A percentile compares a stretch with the other conserved stretches of the same genome.
phyloP scores from a whole-genome alignment of 179 eudicot species.

The Vitellaria paradoxa region DNA sequence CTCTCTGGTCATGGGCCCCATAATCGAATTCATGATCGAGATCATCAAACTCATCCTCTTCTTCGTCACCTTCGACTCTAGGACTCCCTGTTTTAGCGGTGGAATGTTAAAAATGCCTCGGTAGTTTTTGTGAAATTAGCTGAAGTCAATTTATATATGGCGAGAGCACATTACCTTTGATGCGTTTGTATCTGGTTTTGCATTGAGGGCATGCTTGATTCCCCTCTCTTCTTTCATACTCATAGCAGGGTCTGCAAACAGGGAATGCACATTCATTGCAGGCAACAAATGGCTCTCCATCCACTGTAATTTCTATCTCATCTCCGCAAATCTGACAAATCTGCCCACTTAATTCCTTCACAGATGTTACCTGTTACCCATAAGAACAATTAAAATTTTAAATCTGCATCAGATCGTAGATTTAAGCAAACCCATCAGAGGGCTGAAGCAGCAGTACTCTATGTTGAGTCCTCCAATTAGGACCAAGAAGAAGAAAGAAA shows the following conservation, averaged over 20 bases:
- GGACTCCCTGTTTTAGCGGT: conserved; percentile 52
- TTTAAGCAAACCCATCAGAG: neutral
- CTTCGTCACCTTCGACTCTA: conserved; percentile 91
- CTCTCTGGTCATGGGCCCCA: conserved; percentile 24
- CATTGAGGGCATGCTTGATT: conserved; percentile 91
- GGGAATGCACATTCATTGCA: conserved; percentile 98
- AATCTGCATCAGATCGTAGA: conserved; percentile 16
- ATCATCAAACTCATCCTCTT: conserved; percentile 89
- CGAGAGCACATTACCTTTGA: conserved; percentile 47
- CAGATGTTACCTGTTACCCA: conserved; percentile 32
- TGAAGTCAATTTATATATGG: neutral
- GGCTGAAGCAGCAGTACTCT: neutral
- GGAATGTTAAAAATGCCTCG: neutral
- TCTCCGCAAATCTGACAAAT: conserved; percentile 93
- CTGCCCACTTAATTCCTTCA: conserved; percentile 73
- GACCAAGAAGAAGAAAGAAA: neutral
- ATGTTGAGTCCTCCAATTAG: neutral
- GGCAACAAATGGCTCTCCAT: conserved; percentile 85
- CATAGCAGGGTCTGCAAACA: conserved; percentile 82
- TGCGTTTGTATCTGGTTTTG: conserved; percentile 78
- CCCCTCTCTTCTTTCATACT: conserved; percentile 86
- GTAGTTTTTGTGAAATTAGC: neutral
- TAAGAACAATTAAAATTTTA: neutral
- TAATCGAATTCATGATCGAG: conserved; percentile 72
- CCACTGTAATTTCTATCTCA: conserved; percentile 58